Base-by-base conservation (phyloP, 2,329 filamentous ascomycete species). In the Mollisiaceae sp. region DNA sequence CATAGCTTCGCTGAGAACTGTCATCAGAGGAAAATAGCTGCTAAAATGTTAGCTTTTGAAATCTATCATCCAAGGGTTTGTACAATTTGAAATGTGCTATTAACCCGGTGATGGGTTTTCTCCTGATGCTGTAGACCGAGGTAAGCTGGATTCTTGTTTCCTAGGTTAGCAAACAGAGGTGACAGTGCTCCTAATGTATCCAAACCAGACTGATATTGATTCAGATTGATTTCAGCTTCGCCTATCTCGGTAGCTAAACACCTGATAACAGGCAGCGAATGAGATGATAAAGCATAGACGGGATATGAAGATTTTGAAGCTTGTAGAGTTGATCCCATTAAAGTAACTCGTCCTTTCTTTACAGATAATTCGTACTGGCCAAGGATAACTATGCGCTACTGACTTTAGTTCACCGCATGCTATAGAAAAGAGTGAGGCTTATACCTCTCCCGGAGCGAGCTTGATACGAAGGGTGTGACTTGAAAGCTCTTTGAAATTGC, bases 331-430 rank as follows among this genome's bases (percentile, higher is more conserved):
- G 90, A 87, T 18, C 91, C 91, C 15, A 87, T 84, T 32, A 94
- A 76, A 0, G 85, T 88, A 27, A 91, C 79, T 52, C 87, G 82
- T 1, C 92, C 92, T 60, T 81, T 81, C 9, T 80, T 72, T 0
- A 94, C 82, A 14, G 80, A 80, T 36, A 94, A 75, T 18, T 88
- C 86, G 75, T 88, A 95, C 72, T 86, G 88, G 1, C 92, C 92
- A 12, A 92, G 78, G 9, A 90, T 78, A 4, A 88, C 80, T 47
- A 91, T 79, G 18, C 87, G 84, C 86, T 89, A 8, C n/a, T 2
- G 36, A 18, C 12, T 54, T 75, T 47, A 75, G 69, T 55, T 52
- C 15, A 24, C 22, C 14, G 14, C 47, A 14, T 12, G 35, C 1
- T 8, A 20, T 35, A 52, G 45, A 12, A 5, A n/a, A 20, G n/a